Percentiles rank a stretch among this genome's conserved stretches.
Conservation (phyloP, 257 asterid genomes). For the Linaria vulgaris region DNA sequence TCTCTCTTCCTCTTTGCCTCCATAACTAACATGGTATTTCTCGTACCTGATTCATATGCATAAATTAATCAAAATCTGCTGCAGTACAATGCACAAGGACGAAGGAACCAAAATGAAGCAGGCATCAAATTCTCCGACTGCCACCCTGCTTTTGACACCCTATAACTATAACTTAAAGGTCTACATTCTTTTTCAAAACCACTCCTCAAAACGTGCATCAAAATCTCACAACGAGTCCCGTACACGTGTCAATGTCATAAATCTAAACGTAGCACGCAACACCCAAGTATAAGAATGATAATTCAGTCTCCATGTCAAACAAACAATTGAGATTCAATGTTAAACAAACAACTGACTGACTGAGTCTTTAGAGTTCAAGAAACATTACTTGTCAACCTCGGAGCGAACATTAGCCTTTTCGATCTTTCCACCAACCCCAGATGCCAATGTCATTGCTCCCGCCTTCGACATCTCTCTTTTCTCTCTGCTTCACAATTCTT, state of each 20-base stretch:
- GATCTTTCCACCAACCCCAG: slow-evolving; percentile 89
- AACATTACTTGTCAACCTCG: slow-evolving; percentile 73
- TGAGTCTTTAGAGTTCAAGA: background rate
- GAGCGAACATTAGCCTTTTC: slow-evolving; percentile 70
- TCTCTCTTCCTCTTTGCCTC: slow-evolving; percentile 91
- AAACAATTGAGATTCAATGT: background rate
- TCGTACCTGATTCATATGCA: slow-evolving; percentile 66
- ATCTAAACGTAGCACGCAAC: too few relatives aligned
- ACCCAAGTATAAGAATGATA: too few relatives aligned
- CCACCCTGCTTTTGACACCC: background rate
- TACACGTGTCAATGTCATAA: too few relatives aligned
- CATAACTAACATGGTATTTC: slow-evolving; percentile 88
- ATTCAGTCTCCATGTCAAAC: background rate
- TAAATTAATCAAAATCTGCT: slow-evolving; percentile 18
- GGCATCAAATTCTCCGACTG: slow-evolving; percentile 11
- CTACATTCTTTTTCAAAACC: too few relatives aligned
- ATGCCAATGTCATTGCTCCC: slow-evolving; percentile 85
- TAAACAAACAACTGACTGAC: background rate
- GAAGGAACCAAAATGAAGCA: background rate
- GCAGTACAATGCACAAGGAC: slow-evolving; percentile 6
- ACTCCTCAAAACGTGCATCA: too few relatives aligned
- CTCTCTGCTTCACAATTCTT: slow-evolving; percentile 23
- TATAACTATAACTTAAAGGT: too few relatives aligned
- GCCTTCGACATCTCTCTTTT: slow-evolving; percentile 56
- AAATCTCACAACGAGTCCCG: too few relatives aligned